Evolutionary conservation across 352 stramenopile species (phyloP), one percentile per base, ranked within the genome.

Genomic region (Phytophthora multivora): DNA sequence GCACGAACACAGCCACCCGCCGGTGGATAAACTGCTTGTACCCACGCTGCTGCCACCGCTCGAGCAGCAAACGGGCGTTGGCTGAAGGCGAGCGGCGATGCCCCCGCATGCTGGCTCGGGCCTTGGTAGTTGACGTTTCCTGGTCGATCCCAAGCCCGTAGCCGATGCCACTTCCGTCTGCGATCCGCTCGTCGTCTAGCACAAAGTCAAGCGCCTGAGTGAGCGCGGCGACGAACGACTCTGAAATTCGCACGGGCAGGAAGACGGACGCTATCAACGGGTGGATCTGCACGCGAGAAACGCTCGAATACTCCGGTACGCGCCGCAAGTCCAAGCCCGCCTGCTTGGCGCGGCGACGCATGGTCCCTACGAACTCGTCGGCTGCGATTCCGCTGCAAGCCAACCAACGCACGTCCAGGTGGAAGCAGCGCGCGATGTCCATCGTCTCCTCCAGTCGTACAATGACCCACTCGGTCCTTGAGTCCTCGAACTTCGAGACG

Each of bases 21-120:
- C 83, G 75, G 52, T 93, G 85, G 51, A 91, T 88, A 43, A 88
- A 81, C 71, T 93, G 85, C 39, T 82, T 76, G 63, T 93, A 93
- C 3, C 83, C 81, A 21, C 85, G 79, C 48, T 62, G 75, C 16
- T 74, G 71, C 73, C 80, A 89, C 21, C 69, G 69, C 26, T 83
- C 65, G 6, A 73, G 67, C 19, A 71, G 59, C 51, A 70, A 48
- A 25, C 55, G 79, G 60, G 64, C 67, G n/a, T 69, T 78, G 12
- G 51, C 51, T 11, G 75, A 80, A 28, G 66, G 46, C 3, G 76
- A 76, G 0, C 77, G 72, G 7, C 73, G 70, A 5, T 73, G 71
- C 0, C 67, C 56, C 12, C 71, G 59, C 0, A 51, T 21, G 4
- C 10, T 55, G 6, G 30, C 18, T 16, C 45, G 61, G 10, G 59